phyloP scores from a whole-genome alignment of 2,329 filamentous ascomycete species.

The Nothopassalora personata region DNA sequence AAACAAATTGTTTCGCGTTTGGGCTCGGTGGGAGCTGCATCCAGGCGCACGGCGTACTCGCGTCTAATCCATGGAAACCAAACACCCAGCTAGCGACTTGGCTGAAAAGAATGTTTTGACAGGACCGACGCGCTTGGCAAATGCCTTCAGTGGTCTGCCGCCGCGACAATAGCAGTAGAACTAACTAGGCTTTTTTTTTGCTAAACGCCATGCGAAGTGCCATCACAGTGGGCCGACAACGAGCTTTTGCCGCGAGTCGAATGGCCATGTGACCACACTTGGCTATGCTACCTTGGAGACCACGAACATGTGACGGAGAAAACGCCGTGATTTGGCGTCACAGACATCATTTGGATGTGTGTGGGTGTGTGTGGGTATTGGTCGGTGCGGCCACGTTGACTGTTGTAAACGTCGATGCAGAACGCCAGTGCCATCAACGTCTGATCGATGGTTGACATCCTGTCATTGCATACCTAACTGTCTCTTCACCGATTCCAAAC shows the following conservation, averaged over 20 bases:
- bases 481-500: not conserved
- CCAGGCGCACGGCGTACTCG: slow-evolving; percentile 1
- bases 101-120: not conserved
- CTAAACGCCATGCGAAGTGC: not conserved
- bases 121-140: not conserved
- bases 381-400: slow-evolving; percentile 9
- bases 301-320: slow-evolving; percentile 5
- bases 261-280: not conserved
- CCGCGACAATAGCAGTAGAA: not conserved
- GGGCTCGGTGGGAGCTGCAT: not conserved
- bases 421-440: not conserved
- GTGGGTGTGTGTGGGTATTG: not conserved
- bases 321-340: slow-evolving; percentile 1
- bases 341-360: not conserved
- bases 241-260: not conserved
- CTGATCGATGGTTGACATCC: slow-evolving; percentile 13
- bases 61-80: not conserved
- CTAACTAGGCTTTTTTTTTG: not conserved
- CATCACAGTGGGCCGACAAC: not conserved
- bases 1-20: slow-evolving; percentile 6
- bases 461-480: slow-evolving; percentile 12
- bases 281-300: not conserved
- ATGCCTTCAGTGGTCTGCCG: not conserved
- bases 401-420: slow-evolving; percentile 7
- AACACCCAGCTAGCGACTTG: not conserved